A percentile compares a stretch with the other conserved stretches of the same genome.
phyloP scores from a whole-genome alignment of 208 protist species.

The Leishmania amazonensis region DNA sequence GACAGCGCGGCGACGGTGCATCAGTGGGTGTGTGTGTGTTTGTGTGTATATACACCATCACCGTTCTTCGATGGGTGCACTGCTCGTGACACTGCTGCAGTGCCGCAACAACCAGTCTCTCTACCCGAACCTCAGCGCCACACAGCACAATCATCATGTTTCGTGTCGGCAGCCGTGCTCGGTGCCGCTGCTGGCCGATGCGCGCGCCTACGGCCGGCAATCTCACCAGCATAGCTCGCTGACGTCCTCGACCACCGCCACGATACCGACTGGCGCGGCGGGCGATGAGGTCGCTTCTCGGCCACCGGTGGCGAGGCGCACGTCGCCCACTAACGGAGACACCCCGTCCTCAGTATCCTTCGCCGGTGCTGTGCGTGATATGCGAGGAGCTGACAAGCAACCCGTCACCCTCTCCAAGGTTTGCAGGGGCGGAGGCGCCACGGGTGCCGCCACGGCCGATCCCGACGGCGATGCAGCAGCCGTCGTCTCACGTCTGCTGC shows the following conservation, averaged over 20 bases:
- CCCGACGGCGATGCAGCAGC: not conserved
- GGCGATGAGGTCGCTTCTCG: not conserved
- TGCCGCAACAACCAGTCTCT: constrained; percentile 31
- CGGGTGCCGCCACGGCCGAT: not conserved
- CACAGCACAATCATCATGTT: constrained; percentile 3
- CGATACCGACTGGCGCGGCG: not conserved
- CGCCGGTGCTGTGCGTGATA: not conserved
- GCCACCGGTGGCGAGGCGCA: not conserved
- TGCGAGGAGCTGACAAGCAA: no score
- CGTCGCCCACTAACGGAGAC: not conserved
- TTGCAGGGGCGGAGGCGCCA: not conserved
- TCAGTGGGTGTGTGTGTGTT: not conserved
- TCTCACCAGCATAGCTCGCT: not conserved
- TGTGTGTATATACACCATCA: not conserved
- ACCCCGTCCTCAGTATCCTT: not conserved
- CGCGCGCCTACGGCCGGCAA: not conserved
- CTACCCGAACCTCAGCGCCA: constrained; percentile 29
- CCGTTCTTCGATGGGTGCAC: constrained; percentile 23
- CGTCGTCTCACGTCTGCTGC: not conserved
- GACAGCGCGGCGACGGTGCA: not conserved
- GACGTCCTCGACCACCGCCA: not conserved
- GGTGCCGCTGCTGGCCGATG: constrained; percentile 8
- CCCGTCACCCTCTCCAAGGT: not conserved
- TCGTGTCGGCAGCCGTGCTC: constrained; percentile 29
- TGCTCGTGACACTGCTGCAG: constrained; percentile 41